A percentile compares a stretch with the other conserved stretches of the same genome.
Conservation (phyloP, 192 early-diverging fungal species). For the Podochytrium sp. region DNA sequence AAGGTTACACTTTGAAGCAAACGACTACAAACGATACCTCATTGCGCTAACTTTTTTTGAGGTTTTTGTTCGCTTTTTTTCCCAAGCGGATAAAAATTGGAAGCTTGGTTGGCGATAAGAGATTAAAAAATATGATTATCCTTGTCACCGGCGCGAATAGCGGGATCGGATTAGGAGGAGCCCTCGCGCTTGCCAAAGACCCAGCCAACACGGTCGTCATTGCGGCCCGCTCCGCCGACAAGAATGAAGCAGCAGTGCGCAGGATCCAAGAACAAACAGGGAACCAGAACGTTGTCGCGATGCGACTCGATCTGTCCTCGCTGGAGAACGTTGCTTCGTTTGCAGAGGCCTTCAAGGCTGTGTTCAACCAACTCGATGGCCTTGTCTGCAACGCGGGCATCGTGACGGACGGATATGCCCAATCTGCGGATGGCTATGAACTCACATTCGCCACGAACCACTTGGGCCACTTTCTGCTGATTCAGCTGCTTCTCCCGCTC, state of each 20-base stretch:
- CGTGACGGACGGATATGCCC: conserved; percentile 45
- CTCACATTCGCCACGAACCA: conserved; percentile 58
- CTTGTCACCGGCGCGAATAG: conserved; percentile 15
- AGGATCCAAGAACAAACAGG: conserved; percentile 23
- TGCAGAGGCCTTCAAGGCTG: neutral
- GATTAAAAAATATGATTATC: too few species aligned
- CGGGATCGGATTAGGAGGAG: conserved; percentile 1
- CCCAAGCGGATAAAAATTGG: too few species aligned
- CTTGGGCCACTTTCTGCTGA: conserved; percentile 44
- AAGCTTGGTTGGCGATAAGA: too few species aligned
- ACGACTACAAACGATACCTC: too few species aligned
- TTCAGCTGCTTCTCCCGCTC: conserved; percentile 22
- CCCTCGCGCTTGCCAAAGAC: conserved; percentile 17
- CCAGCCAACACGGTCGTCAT: conserved; percentile 6
- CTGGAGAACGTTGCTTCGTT: neutral
- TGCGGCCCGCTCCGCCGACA: conserved; percentile 25
- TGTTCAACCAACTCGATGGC: neutral
- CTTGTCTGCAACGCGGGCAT: conserved; percentile 52
- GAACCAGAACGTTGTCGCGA: conserved; percentile 20
- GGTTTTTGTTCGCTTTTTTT: too few species aligned
- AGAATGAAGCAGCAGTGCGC: conserved; percentile 15
- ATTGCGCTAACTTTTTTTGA: too few species aligned
- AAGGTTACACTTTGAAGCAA: too few species aligned
- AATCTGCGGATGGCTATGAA: conserved; percentile 49
- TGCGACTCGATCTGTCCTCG: neutral